phyloP scores from a whole-genome alignment of 306 rosid species.

The Sphenostylis stenocarpa region DNA sequence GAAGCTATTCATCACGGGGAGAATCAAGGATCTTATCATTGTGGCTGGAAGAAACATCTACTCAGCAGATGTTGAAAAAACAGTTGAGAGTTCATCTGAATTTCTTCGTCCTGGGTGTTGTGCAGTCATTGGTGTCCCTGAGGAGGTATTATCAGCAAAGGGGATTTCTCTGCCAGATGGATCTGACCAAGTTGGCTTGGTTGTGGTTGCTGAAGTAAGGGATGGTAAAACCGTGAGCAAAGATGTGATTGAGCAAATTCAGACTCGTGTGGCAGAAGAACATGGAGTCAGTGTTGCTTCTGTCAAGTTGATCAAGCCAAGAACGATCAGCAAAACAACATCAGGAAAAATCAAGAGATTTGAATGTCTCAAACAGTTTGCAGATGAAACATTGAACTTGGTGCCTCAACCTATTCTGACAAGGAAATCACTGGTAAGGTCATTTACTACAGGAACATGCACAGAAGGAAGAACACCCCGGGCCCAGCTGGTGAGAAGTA shows the following conservation, averaged over 20 bases:
- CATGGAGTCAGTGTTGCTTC: slow-evolving; percentile 83
- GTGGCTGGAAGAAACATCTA: slow-evolving; percentile 92
- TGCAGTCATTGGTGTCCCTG: slow-evolving; percentile 87
- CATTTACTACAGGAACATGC: slow-evolving; percentile 78
- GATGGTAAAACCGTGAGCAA: slow-evolving; percentile 70
- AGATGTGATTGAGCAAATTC: slow-evolving; percentile 66
- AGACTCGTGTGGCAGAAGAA: slow-evolving; percentile 79
- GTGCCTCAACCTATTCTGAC: slow-evolving; percentile 58
- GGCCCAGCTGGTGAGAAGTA: slow-evolving; percentile 38
- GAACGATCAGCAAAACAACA: slow-evolving; percentile 90
- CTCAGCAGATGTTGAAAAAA: slow-evolving; percentile 92
- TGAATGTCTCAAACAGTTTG: slow-evolving; percentile 87
- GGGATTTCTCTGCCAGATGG: slow-evolving; percentile 76
- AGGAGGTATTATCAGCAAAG: slow-evolving; percentile 62
- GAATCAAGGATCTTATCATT: slow-evolving; percentile 95
- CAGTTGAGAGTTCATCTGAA: slow-evolving; percentile 84
- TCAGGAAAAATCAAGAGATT: slow-evolving; percentile 94
- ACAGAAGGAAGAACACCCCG: slow-evolving; percentile 71
- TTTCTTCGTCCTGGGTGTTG: slow-evolving; percentile 88
- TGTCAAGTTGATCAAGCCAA: slow-evolving; percentile 82
- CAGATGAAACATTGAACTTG: slow-evolving; percentile 64
- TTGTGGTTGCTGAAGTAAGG: slow-evolving; percentile 85
- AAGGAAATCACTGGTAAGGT: slow-evolving; percentile 49
- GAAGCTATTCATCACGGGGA: slow-evolving; percentile 87
- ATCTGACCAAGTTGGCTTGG: slow-evolving; percentile 88